phyloP scores from a whole-genome alignment of 805 yeast species.

The Candida broadrunensis region DNA sequence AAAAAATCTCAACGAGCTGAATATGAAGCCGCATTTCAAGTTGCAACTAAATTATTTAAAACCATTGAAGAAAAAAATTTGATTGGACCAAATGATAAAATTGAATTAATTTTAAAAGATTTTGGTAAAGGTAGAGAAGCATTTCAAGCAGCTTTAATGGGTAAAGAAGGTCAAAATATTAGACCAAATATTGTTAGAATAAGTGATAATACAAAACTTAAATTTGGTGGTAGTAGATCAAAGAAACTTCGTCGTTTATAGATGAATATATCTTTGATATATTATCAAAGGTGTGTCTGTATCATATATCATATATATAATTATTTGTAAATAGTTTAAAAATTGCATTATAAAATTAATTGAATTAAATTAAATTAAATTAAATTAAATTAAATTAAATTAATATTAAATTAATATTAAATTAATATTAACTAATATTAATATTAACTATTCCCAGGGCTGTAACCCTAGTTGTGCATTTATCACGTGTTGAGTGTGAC shows the following conservation, averaged over 20 bases:
- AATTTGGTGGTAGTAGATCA: constrained; percentile 90
- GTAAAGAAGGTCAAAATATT: constrained; percentile 79
- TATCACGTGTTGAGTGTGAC: no score
- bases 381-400: no score
- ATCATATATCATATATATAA: no score
- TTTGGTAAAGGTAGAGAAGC: constrained; percentile 91
- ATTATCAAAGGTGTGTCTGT: no score
- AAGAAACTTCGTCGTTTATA: constrained; percentile 77
- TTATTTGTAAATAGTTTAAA: no score
- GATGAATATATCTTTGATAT: no score
- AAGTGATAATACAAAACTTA: constrained; percentile 75
- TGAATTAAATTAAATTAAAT: no score
- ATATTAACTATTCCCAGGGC: no score
- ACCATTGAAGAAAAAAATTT: constrained; percentile 61
- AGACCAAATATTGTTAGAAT: constrained; percentile 67
- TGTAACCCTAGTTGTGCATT: no score
- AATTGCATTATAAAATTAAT: no score
- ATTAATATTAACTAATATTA: no score
- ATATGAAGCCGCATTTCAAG: constrained; percentile 90
- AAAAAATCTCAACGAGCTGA: constrained; percentile 87
- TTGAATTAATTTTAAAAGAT: constrained; percentile 76
- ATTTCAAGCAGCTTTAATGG: constrained; percentile 76
- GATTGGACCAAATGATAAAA: constrained; percentile 48
- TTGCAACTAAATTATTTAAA: constrained; percentile 69
- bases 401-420: no score